Evolutionary conservation across 2,329 filamentous ascomycete genomes (phyloP).

Genomic region (Cryphonectria radicalis): DNA sequence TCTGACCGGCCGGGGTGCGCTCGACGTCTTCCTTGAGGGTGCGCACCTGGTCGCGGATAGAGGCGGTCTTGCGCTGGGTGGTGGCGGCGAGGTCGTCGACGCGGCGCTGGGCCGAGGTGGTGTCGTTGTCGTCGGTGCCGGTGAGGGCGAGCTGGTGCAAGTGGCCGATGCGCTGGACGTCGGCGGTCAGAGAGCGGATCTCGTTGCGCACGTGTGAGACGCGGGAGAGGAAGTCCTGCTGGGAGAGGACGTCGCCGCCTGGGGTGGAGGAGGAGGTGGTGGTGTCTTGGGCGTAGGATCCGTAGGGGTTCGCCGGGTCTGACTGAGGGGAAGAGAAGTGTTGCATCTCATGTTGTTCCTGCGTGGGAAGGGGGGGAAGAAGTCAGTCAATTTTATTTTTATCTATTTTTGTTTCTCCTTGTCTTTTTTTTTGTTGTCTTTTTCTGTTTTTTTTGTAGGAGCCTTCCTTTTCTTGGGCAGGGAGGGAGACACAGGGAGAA

Average conservation of each 20-base stretch:
- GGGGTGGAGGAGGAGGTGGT: constrained; percentile 31
- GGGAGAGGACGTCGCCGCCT: constrained; percentile 52
- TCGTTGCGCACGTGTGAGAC: constrained; percentile 69
- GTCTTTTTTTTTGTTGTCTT: background rate
- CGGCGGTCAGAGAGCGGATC: constrained; percentile 67
- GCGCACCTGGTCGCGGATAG: constrained; percentile 80
- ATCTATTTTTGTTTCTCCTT: background rate
- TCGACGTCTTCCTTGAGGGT: constrained; percentile 71
- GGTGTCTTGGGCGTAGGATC: constrained; percentile 6
- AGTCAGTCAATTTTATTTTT: constrained; percentile 1
- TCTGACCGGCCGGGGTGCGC: constrained; percentile 57
- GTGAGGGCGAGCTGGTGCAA: constrained; percentile 74
- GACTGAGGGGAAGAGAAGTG: constrained; percentile 44
- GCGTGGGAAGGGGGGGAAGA: constrained; percentile 18
- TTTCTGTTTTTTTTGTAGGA: background rate
- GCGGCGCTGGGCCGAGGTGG: constrained; percentile 50
- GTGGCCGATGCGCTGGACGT: constrained; percentile 69
- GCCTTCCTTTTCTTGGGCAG: constrained; percentile 29
- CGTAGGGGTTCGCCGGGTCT: constrained; percentile 35
- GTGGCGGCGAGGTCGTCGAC: constrained; percentile 71
- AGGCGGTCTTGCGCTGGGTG: constrained; percentile 73
- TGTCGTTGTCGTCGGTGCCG: constrained; percentile 57
- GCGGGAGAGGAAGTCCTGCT: constrained; percentile 70
- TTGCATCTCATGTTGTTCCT: constrained; percentile 60
- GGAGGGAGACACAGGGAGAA: constrained; percentile 24